Evolutionary conservation across 1,139 yeast species (phyloP).

Genomic region (Debaryomycetaceae sp.): DNA sequence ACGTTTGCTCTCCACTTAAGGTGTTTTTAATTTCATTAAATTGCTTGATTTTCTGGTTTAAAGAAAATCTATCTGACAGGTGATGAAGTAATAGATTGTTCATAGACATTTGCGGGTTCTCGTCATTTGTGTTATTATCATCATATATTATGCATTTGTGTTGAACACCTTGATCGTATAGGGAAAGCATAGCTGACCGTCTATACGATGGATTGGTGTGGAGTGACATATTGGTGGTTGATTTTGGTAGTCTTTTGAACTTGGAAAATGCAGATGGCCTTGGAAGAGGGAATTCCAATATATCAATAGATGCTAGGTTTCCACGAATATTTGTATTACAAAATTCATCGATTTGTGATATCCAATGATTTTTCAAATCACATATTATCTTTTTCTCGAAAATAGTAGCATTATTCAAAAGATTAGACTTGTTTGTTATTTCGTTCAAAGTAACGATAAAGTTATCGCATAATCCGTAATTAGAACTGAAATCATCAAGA

Average conservation of each 20-base stretch:
- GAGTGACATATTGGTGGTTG: slow-evolving; percentile 38
- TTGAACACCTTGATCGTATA: slow-evolving; percentile 41
- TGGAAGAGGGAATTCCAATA: slow-evolving; percentile 27
- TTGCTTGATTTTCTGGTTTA: slow-evolving; percentile 31
- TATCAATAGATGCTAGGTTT: slow-evolving; percentile 16
- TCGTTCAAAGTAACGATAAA: slow-evolving; percentile 52
- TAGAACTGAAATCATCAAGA: slow-evolving; percentile 60
- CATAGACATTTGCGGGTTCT: slow-evolving; percentile 40
- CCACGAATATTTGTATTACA: slow-evolving; percentile 28
- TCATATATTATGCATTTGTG: slow-evolving; percentile 37
- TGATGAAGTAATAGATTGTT: slow-evolving; percentile 40
- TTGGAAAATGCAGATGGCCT: slow-evolving; percentile 20
- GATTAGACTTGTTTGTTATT: slow-evolving; percentile 31
- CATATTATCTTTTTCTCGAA: slow-evolving; percentile 42
- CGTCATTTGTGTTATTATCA: slow-evolving; percentile 23
- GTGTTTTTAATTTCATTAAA: slow-evolving; percentile 13
- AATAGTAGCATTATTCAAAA: slow-evolving; percentile 20
- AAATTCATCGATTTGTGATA: slow-evolving; percentile 30
- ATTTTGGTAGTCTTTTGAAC: slow-evolving; percentile 24
- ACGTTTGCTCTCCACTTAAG: slow-evolving; percentile 2
- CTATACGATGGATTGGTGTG: slow-evolving; percentile 51
- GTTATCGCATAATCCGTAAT: slow-evolving; percentile 41
- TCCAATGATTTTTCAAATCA: slow-evolving; percentile 48
- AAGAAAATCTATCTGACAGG: slow-evolving; percentile 36
- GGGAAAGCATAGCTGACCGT: slow-evolving; percentile 53